Base-by-base conservation (phyloP, 768 basidiomycete genomes). In the Lentinula guzmanii region DNA sequence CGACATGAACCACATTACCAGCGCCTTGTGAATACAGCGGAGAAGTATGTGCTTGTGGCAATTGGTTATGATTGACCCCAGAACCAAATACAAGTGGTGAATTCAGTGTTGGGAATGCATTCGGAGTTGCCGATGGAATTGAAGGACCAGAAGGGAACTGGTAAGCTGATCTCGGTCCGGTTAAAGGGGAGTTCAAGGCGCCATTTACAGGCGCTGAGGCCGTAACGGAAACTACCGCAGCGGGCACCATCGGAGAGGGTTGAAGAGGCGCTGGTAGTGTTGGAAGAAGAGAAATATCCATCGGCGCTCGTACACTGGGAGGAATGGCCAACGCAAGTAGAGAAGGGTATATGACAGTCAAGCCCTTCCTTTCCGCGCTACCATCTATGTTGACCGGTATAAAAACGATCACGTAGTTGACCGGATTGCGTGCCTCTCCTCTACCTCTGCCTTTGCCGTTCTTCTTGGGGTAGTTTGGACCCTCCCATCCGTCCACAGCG, bases 341-440 rank as follows among this genome's bases (percentile, higher is more conserved):
- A 2, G 80, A 72, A 1, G 91, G 91, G 77, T 90, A 93, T 63
- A 92, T 84, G 53, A 89, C 75, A n/a, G 81, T 76, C 34, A 90
- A 74, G 0, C 90, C 90, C 66, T 91, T 91, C 65, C 90, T 89
- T 69, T 92, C 90, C 35, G 88, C 89, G 64, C 88, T 89, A 63
- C 82, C 45, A 37, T 50, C 86, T 66, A 90, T 90, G 70, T 90
- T 83, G 18, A 92, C 86, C 35, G 79, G 81, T 41, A 91, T 78
- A 86, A 87, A 92, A 3, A 82, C 88, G 57, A 92, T 84, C 50
- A 90, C 71, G 69, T 84, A 90, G 16, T 67, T 63, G 15, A 66
- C 65, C 2, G 71, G 70, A 46, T 43, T 61, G 42, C 61, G 56
- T 51, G 60, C 58, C 58, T 66, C 68, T 60, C 8, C 68, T 60